Base-by-base conservation (phyloP, 371 early-diverging fungal species). In the Lichtheimia hyalospora region DNA sequence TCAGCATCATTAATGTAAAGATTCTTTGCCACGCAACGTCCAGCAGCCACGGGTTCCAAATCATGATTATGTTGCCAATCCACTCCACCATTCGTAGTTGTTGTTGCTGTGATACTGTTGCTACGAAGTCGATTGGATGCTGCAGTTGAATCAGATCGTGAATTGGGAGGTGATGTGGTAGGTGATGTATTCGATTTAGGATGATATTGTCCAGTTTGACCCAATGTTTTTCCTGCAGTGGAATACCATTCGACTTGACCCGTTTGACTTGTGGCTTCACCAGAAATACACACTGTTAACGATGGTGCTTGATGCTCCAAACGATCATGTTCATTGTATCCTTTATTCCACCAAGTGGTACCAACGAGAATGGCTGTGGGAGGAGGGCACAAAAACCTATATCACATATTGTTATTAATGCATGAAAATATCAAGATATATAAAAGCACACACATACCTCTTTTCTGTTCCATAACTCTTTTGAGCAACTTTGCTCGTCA, bases 391-490 rank as follows among this genome's bases (percentile, higher is more conserved):
- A 92, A 62, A 56, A 92, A 91, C 62, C 83, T 80, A 49, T 16
- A 43, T 28, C 3, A 15, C 23, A 15, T 42, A n/a, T n/a, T 14
- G 34, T 41, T 44, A 39, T 50, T 20, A 56, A 41, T 40, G 49
- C 24, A 24, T 48, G 43, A 13, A 24, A 43, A 27, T 57, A 21
- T 13, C 21, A 60, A 54, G 41, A 55, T 27, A 52, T 58, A 50
- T 21, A 23, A n/a, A 18, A 24, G 25, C 3, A 46, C 25, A 15
- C 49, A 57, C 16, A n/a, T 71, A 75, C 70, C 92, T 85, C 70
- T 92, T 92, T 66, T 92, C 92, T 18, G 91, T 89, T 13, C 92
- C 92, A 57, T 92, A 92, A 23, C 89, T 89, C 63, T 92, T 92
- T 71, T 92, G 92, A 10, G 90, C 92, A 5, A 92, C 92, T 58